Evolutionary conservation across 805 yeast species (phyloP), one percentile per base, ranked within the genome.

Genomic region (Cyberlindnera samutprakarnensis): DNA sequence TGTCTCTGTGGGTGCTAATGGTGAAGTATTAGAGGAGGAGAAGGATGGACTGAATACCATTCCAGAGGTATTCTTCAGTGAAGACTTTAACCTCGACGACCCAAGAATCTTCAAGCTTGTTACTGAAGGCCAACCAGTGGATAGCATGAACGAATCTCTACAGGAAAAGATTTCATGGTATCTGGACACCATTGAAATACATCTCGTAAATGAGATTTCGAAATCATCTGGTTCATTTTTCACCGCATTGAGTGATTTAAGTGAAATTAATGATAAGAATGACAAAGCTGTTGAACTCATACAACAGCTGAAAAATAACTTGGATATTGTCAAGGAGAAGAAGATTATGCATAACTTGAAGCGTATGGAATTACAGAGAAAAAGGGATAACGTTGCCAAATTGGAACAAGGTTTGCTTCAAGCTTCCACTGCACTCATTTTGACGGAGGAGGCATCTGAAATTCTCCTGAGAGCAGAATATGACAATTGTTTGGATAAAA

Each of bases 191-290:
- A 86, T 90, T 1, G 98, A 90, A 56, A 65, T 83, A 23, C 78
- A 81, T 39, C 59, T 90, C 25, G 81, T 88, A 14, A 67, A 72
- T 24, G 95, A 87, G 54, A 86, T 92, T 20, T 80, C 95, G 4
- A 72, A 73, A 41, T 81, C 95, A 0, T 84, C 96, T 0, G 75
- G 76, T 32, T 77, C 88, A 7, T 90, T 92, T 50, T 87, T 87
- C 57, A 75, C 75, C 31, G 88, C 96, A 0, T 61, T 94, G 33
- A 84, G 78, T 33, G 94, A 86, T 41, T 69, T 92, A 35, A 76
- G 77, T 45, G 64, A 62, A 7, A 75, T 88, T 22, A 72, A 77
- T 29, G 49, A 55, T 2, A 72, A 70, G 39, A 72, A 88, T 3
- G 57, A 62, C 10, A 51, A 54, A 10, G 69, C 87, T 16, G 61